phyloP scores from a whole-genome alignment of 805 yeast genomes.

The Cyberlindnera maritima region DNA sequence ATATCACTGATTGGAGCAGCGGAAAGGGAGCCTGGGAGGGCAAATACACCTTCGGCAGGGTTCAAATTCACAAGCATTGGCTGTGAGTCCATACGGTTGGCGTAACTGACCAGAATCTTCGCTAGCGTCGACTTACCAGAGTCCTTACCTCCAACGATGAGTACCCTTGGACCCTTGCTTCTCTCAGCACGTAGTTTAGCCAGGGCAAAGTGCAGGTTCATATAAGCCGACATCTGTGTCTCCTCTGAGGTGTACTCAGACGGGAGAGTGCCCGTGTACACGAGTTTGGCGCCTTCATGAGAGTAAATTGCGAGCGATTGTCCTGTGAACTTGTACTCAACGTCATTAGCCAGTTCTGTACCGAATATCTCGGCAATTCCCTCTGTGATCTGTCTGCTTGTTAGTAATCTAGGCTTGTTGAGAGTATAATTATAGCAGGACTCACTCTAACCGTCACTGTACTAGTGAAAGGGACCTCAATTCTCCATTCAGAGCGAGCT shows the following conservation, averaged over 20 bases:
- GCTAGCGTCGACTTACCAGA: constrained; percentile 79
- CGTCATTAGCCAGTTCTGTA: constrained; percentile 79
- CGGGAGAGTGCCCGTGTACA: constrained; percentile 37
- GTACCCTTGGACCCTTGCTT: constrained; percentile 42
- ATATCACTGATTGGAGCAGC: constrained; percentile 83
- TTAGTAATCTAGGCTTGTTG: constrained; percentile 3
- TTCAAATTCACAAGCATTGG: constrained; percentile 81
- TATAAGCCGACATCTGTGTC: constrained; percentile 58
- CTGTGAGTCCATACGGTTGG: constrained; percentile 60
- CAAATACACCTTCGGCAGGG: constrained; percentile 66
- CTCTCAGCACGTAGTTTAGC: constrained; percentile 47
- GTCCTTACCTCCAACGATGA: constrained; percentile 69
- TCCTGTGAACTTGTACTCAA: constrained; percentile 56
- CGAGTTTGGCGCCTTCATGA: constrained; percentile 61
- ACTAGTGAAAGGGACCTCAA: constrained; percentile 58
- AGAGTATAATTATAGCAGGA: constrained; percentile 20
- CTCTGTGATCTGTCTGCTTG: constrained; percentile 31
- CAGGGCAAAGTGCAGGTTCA: constrained; percentile 72
- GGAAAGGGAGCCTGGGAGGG: constrained; percentile 79
- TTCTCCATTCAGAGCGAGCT: constrained; percentile 65
- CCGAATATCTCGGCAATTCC: constrained; percentile 94
- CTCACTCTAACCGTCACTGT: constrained; percentile 44
- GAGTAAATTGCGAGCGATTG: constrained; percentile 55
- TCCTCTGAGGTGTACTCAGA: constrained; percentile 71
- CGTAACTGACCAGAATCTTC: constrained; percentile 71